A percentile compares a stretch with the other conserved stretches of the same genome.
Evolutionary conservation across 225 moss, liverwort and hornwort species (phyloP).

Genomic region (Bryum argenteum): DNA sequence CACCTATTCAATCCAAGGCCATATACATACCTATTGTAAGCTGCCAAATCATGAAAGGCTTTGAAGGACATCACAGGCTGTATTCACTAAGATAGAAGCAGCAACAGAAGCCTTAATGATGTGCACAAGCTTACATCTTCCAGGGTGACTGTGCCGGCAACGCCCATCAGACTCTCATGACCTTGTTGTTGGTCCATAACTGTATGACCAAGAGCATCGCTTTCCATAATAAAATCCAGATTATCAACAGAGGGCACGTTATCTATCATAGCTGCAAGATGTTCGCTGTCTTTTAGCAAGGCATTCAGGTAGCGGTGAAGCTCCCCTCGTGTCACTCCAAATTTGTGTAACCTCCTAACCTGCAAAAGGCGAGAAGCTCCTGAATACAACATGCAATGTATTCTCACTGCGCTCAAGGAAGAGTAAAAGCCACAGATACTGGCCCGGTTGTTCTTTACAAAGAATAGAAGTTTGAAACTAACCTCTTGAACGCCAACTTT

Average conservation of each 20-base stretch:
- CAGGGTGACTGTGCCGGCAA: conserved; percentile 89
- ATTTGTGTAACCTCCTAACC: conserved; percentile 96
- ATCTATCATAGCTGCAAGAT: conserved; percentile 98
- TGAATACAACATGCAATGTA: conserved; percentile 22
- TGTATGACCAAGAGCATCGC: conserved; percentile 93
- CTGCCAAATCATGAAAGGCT: background rate
- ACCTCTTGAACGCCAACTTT: conserved; percentile 99
- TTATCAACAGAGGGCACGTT: conserved; percentile 99
- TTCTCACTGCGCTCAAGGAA: conserved; percentile 3
- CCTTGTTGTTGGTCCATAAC: conserved; percentile 99
- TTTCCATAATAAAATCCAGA: conserved; percentile 99
- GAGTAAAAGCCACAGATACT: background rate
- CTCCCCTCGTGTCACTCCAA: conserved; percentile 98
- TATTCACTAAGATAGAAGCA: conserved; percentile 9
- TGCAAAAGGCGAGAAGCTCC: conserved; percentile 38
- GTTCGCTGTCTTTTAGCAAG: conserved; percentile 96
- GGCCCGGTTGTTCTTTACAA: background rate
- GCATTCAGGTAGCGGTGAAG: conserved; percentile 97
- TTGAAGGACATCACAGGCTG: background rate
- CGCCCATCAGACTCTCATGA: conserved; percentile 87
- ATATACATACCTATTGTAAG: conserved; percentile 11
- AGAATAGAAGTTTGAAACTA: conserved; percentile 8
- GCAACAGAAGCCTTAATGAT: conserved; percentile 15
- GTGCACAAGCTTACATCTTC: conserved; percentile 80
- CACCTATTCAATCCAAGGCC: conserved; percentile 55